Conservation (phyloP, 768 basidiomycete genomes). For the Lactarius hatsudake region DNA sequence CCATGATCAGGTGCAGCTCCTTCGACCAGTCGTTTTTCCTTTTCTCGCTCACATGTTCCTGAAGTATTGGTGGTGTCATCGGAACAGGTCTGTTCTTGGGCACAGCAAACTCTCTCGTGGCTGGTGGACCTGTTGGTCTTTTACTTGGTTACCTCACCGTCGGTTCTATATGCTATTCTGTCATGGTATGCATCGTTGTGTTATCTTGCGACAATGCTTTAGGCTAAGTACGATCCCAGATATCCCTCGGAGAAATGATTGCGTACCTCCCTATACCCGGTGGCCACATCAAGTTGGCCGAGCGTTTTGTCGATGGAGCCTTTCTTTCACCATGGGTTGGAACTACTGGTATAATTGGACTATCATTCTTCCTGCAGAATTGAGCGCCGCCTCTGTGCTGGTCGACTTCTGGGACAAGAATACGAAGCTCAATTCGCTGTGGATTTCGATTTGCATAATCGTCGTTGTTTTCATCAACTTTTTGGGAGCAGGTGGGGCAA, state of each 20-base stretch:
- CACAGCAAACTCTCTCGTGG: constrained; percentile 46
- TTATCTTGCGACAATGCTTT: neutral
- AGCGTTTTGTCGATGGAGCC: constrained; percentile 76
- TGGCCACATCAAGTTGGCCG: constrained; percentile 76
- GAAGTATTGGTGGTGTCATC: constrained; percentile 42
- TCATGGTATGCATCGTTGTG: constrained; percentile 51
- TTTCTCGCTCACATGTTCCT: constrained; percentile 12
- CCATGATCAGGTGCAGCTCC: constrained; percentile 65
- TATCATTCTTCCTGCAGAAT: constrained; percentile 7
- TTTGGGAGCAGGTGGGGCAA: constrained; percentile 20
- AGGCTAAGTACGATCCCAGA: constrained; percentile 35
- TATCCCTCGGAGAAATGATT: constrained; percentile 72
- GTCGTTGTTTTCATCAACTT: constrained; percentile 40
- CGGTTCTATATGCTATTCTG: constrained; percentile 65
- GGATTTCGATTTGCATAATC: constrained; percentile 51
- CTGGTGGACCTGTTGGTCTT: constrained; percentile 75
- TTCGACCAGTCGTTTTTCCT: neutral
- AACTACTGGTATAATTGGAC: constrained; percentile 44
- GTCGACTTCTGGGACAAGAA: constrained; percentile 46
- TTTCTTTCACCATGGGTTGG: constrained; percentile 55
- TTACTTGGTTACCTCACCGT: constrained; percentile 65
- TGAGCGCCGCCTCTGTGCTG: constrained; percentile 46
- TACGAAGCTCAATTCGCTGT: constrained; percentile 39
- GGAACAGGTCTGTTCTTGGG: constrained; percentile 40
- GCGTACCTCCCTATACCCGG: constrained; percentile 76